A percentile compares a stretch with the other conserved stretches of the same genome.
phyloP scores from a whole-genome alignment of 768 basidiomycete species.

The Clitopilus passeckerianus region DNA sequence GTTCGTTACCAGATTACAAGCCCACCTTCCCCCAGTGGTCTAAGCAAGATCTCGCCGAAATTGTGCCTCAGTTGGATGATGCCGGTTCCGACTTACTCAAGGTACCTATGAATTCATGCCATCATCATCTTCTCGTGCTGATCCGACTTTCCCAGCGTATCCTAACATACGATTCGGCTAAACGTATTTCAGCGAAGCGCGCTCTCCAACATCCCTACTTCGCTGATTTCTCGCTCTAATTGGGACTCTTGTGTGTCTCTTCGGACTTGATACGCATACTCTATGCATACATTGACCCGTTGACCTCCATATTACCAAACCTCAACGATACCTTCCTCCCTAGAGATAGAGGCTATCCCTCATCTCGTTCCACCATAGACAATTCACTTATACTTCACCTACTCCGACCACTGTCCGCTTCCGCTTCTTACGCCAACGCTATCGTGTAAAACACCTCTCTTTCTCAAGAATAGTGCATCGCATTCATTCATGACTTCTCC shows the following conservation, averaged over 20 bases:
- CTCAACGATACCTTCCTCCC: no score
- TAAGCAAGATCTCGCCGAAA: constrained; percentile 60
- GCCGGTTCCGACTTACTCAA: constrained; percentile 77
- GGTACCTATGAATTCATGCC: constrained; percentile 25
- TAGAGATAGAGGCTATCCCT: no score
- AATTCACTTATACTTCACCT: not conserved
- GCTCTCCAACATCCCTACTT: constrained; percentile 49
- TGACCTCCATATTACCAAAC: no score
- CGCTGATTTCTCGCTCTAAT: constrained; percentile 21
- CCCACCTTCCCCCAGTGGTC: constrained; percentile 96
- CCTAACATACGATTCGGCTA: constrained; percentile 84
- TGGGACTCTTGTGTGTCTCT: not conserved
- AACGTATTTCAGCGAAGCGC: constrained; percentile 78
- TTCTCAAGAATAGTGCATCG: not conserved
- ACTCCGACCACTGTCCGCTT: not conserved
- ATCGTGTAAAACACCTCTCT: not conserved
- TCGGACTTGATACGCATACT: no score
- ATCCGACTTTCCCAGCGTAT: constrained; percentile 38
- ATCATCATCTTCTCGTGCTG: not conserved
- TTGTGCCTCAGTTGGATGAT: constrained; percentile 69
- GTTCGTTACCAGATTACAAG: constrained; percentile 90
- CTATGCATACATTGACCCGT: no score
- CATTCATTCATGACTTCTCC: not conserved
- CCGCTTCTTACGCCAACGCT: not conserved
- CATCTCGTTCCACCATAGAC: not conserved